These are phyloP conservation scores for Periglandula ipomoeae DNA, from an alignment of 2,329 filamentous ascomycete genomes.

Conservation along the genomic window DNA sequence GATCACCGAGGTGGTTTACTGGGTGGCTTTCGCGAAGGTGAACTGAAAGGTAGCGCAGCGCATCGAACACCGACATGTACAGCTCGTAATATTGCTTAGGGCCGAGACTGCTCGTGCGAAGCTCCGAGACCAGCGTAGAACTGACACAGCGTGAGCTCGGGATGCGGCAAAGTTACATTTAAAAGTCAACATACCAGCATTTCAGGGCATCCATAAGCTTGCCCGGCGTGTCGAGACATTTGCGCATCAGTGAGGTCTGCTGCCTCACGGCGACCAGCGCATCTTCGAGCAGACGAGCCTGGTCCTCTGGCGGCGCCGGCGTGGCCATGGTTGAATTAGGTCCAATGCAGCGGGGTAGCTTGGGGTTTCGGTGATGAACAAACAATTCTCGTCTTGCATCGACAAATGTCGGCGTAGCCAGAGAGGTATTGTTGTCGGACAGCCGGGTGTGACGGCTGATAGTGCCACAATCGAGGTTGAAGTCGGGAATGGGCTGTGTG, in stretches of 20 bases:
- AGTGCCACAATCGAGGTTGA: not conserved
- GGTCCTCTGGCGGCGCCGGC: constrained; percentile 63
- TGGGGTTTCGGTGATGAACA: constrained; percentile 10
- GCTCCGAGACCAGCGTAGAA: constrained; percentile 95
- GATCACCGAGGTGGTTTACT: constrained; percentile 92
- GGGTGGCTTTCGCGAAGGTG: constrained; percentile 97
- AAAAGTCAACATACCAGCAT: constrained; percentile 68
- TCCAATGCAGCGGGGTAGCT: constrained; percentile 23
- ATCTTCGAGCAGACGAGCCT: constrained; percentile 92
- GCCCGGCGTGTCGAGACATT: constrained; percentile 90
- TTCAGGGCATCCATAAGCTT: constrained; percentile 99
- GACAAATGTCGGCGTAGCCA: constrained; percentile 9
- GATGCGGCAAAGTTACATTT: not conserved
- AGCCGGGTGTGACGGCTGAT: not conserved
- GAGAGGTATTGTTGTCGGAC: not conserved
- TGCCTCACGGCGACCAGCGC: constrained; percentile 92
- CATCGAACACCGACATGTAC: constrained; percentile 99
- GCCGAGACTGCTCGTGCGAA: constrained; percentile 92
- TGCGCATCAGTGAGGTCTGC: constrained; percentile 94
- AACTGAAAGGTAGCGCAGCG: constrained; percentile 88
- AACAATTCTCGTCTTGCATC: constrained; percentile 16
- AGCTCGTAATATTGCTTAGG: constrained; percentile 99
- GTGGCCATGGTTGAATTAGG: constrained; percentile 31
- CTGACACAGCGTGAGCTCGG: constrained; percentile 35
- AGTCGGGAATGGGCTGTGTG: not conserved